These are phyloP conservation scores for Penicillium sp. DNA, from an alignment of 2,329 filamentous ascomycete genomes.

Conservation along the genomic window DNA sequence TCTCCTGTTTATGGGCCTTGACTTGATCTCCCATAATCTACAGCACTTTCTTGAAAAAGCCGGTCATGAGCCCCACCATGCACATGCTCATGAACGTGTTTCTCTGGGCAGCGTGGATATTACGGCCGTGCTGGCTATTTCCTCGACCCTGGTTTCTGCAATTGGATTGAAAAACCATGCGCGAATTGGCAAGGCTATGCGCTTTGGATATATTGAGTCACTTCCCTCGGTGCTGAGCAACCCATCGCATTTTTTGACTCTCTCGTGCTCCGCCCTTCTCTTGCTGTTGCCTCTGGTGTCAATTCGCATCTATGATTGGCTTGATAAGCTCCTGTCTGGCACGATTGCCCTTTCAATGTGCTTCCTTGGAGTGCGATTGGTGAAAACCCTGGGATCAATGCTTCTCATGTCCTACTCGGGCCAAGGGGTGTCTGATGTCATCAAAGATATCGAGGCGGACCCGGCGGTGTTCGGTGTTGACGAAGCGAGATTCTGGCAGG, in stretches of 20 bases:
- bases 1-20: constrained; percentile 94
- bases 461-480: constrained; percentile 73
- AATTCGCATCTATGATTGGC: constrained; percentile 74
- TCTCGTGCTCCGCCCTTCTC: constrained; percentile 79
- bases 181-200: constrained; percentile 87
- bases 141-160: constrained; percentile 79
- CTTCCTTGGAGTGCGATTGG: constrained; percentile 75
- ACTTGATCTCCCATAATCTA: constrained; percentile 88
- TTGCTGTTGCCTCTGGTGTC: constrained; percentile 79
- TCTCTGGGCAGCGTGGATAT: constrained; percentile 76
- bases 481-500: constrained; percentile 96
- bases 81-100: constrained; percentile 64
- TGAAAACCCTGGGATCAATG: constrained; percentile 85
- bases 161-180: constrained; percentile 86
- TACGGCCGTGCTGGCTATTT: constrained; percentile 76
- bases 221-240: constrained; percentile 88
- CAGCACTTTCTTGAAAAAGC: constrained; percentile 87
- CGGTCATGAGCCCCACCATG: constrained; percentile 70
- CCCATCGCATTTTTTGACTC: constrained; percentile 89
- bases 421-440: constrained; percentile 65
- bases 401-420: constrained; percentile 84
- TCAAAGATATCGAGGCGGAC: constrained; percentile 81
- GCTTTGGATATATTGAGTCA: constrained; percentile 75
- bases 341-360: constrained; percentile 88
- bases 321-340: constrained; percentile 78